Conservation (phyloP, 768 basidiomycete species). For the Lyophyllum shimeji region DNA sequence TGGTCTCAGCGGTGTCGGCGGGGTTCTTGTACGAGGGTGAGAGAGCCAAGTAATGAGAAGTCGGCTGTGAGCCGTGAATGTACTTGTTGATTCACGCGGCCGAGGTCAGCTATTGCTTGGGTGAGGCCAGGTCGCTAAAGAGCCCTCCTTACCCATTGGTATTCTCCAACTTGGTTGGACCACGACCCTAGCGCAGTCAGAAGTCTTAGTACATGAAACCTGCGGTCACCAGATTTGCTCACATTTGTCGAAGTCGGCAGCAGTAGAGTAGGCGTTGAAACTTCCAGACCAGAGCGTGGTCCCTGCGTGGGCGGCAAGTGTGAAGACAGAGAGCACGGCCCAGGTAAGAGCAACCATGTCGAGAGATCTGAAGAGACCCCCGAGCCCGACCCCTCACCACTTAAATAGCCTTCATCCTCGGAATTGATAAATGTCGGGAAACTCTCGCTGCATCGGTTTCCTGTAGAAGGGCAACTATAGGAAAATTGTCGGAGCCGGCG, state of each 20-base stretch:
- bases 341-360: slow-evolving; percentile 29
- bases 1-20: slow-evolving; percentile 45
- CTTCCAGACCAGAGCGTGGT: slow-evolving; percentile 55
- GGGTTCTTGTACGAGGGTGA: slow-evolving; percentile 58
- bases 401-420: slow-evolving; percentile 13
- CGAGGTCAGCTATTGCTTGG: too few relatives aligned
- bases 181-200: slow-evolving; percentile 44
- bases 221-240: slow-evolving; percentile 11
- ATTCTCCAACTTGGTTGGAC: slow-evolving; percentile 51
- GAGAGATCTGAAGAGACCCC: neutral
- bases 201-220: neutral
- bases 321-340: slow-evolving; percentile 31
- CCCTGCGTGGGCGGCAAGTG: slow-evolving; percentile 41
- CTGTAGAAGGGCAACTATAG: slow-evolving; percentile 22
- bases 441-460: slow-evolving; percentile 25
- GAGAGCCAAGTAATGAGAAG: slow-evolving; percentile 53
- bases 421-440: slow-evolving; percentile 30
- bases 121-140: too few relatives aligned
- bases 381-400: neutral
- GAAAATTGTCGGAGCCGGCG: slow-evolving; percentile 37
- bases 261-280: slow-evolving; percentile 47
- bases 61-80: slow-evolving; percentile 54
- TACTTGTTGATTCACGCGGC: slow-evolving; percentile 26
- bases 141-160: slow-evolving; percentile 49
- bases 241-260: slow-evolving; percentile 55